phyloP scores from a whole-genome alignment of 345 rosid species.

The Salix viminalis region DNA sequence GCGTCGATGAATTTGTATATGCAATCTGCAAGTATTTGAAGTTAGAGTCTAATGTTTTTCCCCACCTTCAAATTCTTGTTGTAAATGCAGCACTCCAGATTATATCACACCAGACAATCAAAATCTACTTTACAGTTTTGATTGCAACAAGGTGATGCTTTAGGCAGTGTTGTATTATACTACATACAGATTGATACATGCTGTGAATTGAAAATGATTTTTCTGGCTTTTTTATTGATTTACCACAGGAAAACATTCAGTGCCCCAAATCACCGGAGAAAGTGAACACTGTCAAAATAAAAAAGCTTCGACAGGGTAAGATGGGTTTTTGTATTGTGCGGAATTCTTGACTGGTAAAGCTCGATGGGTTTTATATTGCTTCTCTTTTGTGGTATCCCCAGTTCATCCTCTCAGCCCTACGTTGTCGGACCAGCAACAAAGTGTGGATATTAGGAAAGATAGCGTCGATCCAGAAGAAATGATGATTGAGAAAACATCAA shows the following conservation, averaged over 20 bases:
- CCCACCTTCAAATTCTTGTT: not conserved
- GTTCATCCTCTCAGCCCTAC: constrained; percentile 41
- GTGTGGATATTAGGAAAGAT: constrained; percentile 46
- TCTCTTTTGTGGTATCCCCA: constrained; percentile 35
- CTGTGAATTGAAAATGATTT: not conserved
- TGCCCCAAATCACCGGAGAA: constrained; percentile 97
- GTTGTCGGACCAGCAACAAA: constrained; percentile 38
- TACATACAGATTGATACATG: not conserved
- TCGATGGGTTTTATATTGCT: not conserved
- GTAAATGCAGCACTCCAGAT: constrained; percentile 81
- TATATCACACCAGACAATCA: constrained; percentile 92
- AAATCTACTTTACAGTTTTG: constrained; percentile 44
- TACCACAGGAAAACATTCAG: constrained; percentile 54
- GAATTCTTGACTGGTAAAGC: not conserved
- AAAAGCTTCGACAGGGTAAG: constrained; percentile 58
- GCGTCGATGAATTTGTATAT: not conserved
- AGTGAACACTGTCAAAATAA: constrained; percentile 49
- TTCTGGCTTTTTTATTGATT: not conserved
- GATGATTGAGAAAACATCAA: constrained; percentile 31
- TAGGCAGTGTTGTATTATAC: not conserved
- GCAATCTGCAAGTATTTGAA: not conserved
- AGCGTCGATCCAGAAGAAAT: constrained; percentile 38
- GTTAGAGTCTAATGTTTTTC: not conserved
- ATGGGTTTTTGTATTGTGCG: not conserved
- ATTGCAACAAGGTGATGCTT: constrained; percentile 54